Conservation (phyloP, 2,329 filamentous ascomycete genomes). For the Chrysoporthe puriensis region DNA sequence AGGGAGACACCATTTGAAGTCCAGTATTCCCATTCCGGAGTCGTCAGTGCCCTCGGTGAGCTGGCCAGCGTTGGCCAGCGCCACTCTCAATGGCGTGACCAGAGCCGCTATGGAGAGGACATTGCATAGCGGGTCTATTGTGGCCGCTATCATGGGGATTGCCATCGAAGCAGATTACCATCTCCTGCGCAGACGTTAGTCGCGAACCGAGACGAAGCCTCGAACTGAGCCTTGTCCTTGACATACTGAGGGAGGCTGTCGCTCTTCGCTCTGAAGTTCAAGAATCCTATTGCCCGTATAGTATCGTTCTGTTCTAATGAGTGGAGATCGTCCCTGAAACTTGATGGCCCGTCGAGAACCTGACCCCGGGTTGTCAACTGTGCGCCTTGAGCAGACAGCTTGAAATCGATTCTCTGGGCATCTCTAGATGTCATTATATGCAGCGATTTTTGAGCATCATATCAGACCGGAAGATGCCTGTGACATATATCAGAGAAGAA, state of each 20-base stretch:
- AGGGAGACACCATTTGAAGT: constrained; percentile 60
- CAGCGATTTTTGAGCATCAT: background rate
- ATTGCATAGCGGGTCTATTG: constrained; percentile 72
- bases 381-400: background rate
- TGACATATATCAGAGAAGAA: background rate
- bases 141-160: constrained; percentile 66
- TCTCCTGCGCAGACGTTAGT: constrained; percentile 31
- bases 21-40: constrained; percentile 55
- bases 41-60: constrained; percentile 49
- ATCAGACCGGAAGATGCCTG: background rate
- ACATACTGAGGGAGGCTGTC: constrained; percentile 11
- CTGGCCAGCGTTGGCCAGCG: constrained; percentile 49
- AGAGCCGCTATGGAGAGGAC: constrained; percentile 69
- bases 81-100: constrained; percentile 65
- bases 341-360: constrained; percentile 1
- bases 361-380: background rate
- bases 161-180: constrained; percentile 47
- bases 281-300: constrained; percentile 3
- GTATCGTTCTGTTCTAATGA: constrained; percentile 16
- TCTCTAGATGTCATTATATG: background rate
- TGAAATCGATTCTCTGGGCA: background rate
- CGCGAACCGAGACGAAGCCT: background rate
- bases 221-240: background rate
- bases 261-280: background rate
- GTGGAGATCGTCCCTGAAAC: background rate